Evolutionary conservation across 345 rosid genomes (phyloP).

Genomic region (Sisymbrium altissimum): DNA sequence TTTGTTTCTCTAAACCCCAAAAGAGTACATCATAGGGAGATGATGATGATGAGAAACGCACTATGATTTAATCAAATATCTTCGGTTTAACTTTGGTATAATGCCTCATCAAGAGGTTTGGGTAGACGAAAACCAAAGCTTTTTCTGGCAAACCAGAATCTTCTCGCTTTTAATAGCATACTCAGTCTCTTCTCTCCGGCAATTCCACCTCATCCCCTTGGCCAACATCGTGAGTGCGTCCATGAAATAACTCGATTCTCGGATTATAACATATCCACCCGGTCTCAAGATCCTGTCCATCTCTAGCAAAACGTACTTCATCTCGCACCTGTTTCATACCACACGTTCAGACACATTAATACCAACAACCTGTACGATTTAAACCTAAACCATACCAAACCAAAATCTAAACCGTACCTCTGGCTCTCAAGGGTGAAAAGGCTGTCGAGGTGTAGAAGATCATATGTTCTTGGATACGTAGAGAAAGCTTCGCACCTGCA

Average conservation of each 20-base stretch:
- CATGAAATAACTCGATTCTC: constrained; percentile 76
- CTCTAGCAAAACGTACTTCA: constrained; percentile 77
- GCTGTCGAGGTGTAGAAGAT: constrained; percentile 92
- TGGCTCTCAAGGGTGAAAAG: constrained; percentile 89
- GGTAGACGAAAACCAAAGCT: constrained; percentile 68
- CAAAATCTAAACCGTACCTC: constrained; percentile 44
- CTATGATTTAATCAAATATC: constrained; percentile 12
- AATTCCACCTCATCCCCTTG: constrained; percentile 83
- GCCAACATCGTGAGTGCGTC: constrained; percentile 65
- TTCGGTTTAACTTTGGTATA: constrained; percentile 7
- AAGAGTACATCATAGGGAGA: not conserved
- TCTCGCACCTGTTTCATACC: constrained; percentile 63
- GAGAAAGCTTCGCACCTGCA: constrained; percentile 97
- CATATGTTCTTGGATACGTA: constrained; percentile 94
- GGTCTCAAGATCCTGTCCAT: constrained; percentile 93
- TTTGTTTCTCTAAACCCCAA: not conserved
- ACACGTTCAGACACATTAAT: not conserved
- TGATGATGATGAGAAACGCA: not conserved
- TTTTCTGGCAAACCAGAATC: constrained; percentile 83
- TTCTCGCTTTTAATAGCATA: constrained; percentile 67
- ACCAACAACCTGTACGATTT: not conserved
- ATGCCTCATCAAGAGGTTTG: constrained; percentile 21
- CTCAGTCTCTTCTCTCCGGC: constrained; percentile 71
- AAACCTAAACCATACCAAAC: not conserved
- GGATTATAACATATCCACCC: constrained; percentile 61